Base-by-base conservation (phyloP, 2,329 filamentous ascomycete genomes). In the Clarireedia sp. region DNA sequence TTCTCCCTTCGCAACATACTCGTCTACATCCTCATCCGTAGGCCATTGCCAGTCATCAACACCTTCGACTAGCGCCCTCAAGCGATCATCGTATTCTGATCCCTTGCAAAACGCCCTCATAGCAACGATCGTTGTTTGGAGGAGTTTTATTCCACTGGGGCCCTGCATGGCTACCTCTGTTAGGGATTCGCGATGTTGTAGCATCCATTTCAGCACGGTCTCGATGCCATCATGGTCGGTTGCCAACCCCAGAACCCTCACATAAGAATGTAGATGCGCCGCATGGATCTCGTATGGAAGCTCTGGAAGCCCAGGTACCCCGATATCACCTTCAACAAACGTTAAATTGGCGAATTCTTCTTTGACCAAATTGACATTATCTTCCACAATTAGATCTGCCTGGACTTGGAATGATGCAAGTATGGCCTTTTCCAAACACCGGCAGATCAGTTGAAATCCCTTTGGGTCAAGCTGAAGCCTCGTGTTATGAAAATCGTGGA, bases 221-320 rank as follows among this genome's bases (percentile, higher is more conserved):
- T 78, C 74, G 66, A 89, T 80, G 49, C 78, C 81, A 2, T 77
- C 70, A 48, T 75, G 74, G 60, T 89, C 81, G 37, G 77, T 78
- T n/a, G 82, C 68, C 51, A 78, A 76, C 1, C 80, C 85, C 21
- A 90, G 71, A 1, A 80, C 76, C 47, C 83, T 76, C 66, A 90
- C 76, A 65, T 87, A 86, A 2, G 74, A 72, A 62, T 86, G 80
- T 1, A 82, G 65, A 38, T 76, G 69, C 19, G 69, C 69, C 6
- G 78, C 75, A 9, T 68, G 67, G 10, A 83, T 71, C 12, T 72
- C 67, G 38, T 73, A 69, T 7, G 76, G 69, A 2, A 78, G 67
- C 7, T 56, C 51, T 49, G 69, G 57, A 2, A 70, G 57, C 14
- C 51, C 38, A 17, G 56, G 51, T 24, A 45, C 45, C 5, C 38